Base-by-base conservation (phyloP, 2,329 filamentous ascomycete genomes). In the Diplocarpon rosae region DNA sequence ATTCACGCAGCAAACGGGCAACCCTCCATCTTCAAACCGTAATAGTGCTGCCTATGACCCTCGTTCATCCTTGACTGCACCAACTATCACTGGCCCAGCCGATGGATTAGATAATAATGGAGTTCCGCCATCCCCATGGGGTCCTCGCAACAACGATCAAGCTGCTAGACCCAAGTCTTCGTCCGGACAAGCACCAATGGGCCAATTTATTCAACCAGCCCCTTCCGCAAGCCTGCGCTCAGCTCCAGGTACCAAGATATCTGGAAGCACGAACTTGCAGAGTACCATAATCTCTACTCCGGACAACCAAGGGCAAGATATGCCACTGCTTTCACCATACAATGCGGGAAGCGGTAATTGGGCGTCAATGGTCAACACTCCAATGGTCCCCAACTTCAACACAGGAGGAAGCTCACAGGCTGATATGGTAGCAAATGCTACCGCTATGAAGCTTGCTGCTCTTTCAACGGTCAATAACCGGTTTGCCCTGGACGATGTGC, bases 331-430 rank as follows among this genome's bases (percentile, higher is more conserved):
- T 47, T 96, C 92, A 14, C 92, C 92, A 0, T 90, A 82, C 51
- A 79, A 76, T 50, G 72, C 82, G 30, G 76, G 82, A 42, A 87
- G 87, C 62, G 87, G 86, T 45, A 96, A 92, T 70, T 98, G 92
- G 92, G 92, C 92, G 17, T 96, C 92, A 8, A 94, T 95, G 85
- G 82, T 93, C 52, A 96, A 95, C 67, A 98, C 92, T 2, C 92
- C 92, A 2, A 93, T 96, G 84, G 85, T 90, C 5, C 70, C 86
- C 33, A 90, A 81, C 54, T 98, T 96, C 65, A 82, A 75, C 52
- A 64, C 65, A 27, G 66, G 72, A 49, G 66, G 60, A 43, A 66
- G 71, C 13, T 65, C 64, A 50, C 89, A 95, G 63, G 89, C 88
- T 13, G 92, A 98, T 60, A 96, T 96, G 90, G 84, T 98, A 46